Evolutionary conservation across 192 early-diverging fungal genomes (phyloP), one percentile per base, ranked within the genome.

Genomic region (Coemansia sp.): DNA sequence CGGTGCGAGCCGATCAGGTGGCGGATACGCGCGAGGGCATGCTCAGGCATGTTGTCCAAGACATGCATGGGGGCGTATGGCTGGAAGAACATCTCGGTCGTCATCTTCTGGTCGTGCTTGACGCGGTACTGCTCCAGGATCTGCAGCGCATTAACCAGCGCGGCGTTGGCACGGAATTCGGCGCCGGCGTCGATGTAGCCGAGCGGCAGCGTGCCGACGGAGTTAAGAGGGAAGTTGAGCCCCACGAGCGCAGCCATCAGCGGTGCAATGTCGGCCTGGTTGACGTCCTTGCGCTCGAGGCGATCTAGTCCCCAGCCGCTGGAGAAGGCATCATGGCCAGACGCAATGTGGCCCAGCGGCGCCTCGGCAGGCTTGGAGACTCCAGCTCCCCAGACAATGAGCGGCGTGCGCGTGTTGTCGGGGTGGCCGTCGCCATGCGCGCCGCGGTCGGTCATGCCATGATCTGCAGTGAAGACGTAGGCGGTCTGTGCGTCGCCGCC

Each of bases 401-500:
- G 80, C 7, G 96, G 96, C 13, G 96, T 98, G 55, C 90, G 85
- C 6, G 96, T 98, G 74, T 94, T 94, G 70, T 96, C 92, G 7
- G 95, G 93, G 73, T 98, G 89, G 40, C 96, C 96, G 69, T 98
- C 95, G 52, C 95, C 95, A 73, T 98, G 95, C 54, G 75, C 90
- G 60, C 94, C 95, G 61, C 90, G 85, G 68, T 95, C 92, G 71
- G 89, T 90, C 96, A 98, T 98, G 35, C 96, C 96, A 71, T 98
- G 96, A 76, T 98, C 96, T 1, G 94, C 86, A 10, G 95, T 93
- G 62, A 98, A 94, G n/a, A 98, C 83, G 63, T 88, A 96, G 2
- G 92, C 87, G 11, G 94, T 98, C 67, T 87, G 82, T 25, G 85
- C 87, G 73, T 96, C 95, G 77, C 89, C 65, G 22, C 68, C 75